These are phyloP conservation scores for Amaranthus cruentus DNA, from an alignment of 148 eudicot species.

Conservation along the genomic window DNA sequence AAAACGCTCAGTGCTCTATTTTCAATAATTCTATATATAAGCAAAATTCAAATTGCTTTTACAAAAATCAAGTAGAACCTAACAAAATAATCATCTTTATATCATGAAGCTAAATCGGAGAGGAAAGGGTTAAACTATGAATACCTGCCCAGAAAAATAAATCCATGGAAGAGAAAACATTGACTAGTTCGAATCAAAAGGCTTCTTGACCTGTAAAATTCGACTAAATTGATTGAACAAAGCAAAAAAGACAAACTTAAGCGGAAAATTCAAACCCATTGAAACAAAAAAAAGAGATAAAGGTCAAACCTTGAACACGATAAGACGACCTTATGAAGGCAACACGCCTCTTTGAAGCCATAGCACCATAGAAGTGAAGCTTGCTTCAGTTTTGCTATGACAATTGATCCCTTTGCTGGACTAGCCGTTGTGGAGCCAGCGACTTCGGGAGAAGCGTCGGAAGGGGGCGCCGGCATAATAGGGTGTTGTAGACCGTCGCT, in stretches of 20 bases:
- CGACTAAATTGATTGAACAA: background rate
- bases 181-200: conserved; percentile 76
- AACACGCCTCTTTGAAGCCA: conserved; percentile 80
- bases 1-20: background rate
- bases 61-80: background rate
- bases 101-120: background rate
- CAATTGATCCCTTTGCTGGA: background rate
- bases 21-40: background rate
- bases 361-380: conserved; percentile 46
- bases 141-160: conserved; percentile 88
- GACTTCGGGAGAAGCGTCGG: no score
- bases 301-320: conserved; percentile 59
- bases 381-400: conserved; percentile 40
- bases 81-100: background rate
- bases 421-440: background rate
- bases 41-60: background rate
- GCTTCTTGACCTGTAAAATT: conserved; percentile 52
- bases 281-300: conserved; percentile 7
- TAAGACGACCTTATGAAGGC: conserved; percentile 70
- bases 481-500: no score
- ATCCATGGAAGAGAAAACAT: conserved; percentile 81
- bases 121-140: background rate
- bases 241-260: background rate
- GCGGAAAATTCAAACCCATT: background rate
- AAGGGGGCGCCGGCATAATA: no score